Base-by-base conservation (phyloP, 148 eudicot genomes). In the Cornus suecica region DNA sequence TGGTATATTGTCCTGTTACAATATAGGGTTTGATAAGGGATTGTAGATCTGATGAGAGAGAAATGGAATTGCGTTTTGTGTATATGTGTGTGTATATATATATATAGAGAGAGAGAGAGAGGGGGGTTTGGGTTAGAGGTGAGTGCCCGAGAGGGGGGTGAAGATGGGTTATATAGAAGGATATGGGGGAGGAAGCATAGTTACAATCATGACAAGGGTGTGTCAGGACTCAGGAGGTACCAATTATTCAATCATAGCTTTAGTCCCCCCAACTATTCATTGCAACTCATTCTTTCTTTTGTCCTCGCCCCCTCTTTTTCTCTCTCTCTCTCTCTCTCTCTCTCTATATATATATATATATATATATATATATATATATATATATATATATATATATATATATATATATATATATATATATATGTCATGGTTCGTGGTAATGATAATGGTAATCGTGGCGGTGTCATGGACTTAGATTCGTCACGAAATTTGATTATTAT, bases 201-300 rank as follows among this genome's bases (percentile, higher is more conserved):
- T 83, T 34, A 45, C 80, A 79, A 79, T 83, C 74, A 79, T 83
- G 82, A 83, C 72, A 80, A 23, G 61, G 61, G 76, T 28, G 70
- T 76, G 80, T 76, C 71, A 72, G 80, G n/a, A n/a, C n/a, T n/a
- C n/a, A n/a, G n/a, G n/a, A n/a, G 74, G 64, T 66, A 45, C 69
- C 77, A 67, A 34, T 34, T 34, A 34, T 34, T 34, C 41, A 80
- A 76, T 80, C 76, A 81, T 77, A 18, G 60, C 74, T 73, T 81
- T 32, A 32, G 34, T 5, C 2, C 34, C 34, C 34, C 34, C 34
- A 32, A 32, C 3, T 34, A 34, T 34, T 34, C 8, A 34, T 34
- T 34, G 41, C 41, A 34, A 34, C 41, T 5, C 41, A 34, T 5
- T 0, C 4, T 34, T 77, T 76, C 74, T 48, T 48, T 48, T 48